These are phyloP conservation scores for Coemansia interrupta DNA, from an alignment of 192 early-diverging fungal genomes.

Conservation along the genomic window DNA sequence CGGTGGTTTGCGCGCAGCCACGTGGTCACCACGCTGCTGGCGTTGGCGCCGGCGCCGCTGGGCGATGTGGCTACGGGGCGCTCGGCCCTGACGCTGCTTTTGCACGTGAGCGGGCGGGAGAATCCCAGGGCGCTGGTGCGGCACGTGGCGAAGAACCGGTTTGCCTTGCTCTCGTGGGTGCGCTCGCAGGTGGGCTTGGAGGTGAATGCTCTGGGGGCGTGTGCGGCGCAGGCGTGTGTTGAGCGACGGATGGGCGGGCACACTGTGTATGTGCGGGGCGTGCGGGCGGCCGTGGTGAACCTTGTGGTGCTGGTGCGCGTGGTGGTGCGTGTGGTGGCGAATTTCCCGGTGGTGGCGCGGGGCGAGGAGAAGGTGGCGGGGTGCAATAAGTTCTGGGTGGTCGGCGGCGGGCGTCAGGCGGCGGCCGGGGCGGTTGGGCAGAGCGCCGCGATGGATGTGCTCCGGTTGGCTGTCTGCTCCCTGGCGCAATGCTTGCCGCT, in stretches of 20 bases:
- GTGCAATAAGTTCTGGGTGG: constrained; percentile 40
- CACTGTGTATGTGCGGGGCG: neutral
- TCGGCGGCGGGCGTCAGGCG: constrained; percentile 6
- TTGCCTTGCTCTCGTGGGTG: constrained; percentile 42
- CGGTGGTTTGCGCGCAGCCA: constrained; percentile 18
- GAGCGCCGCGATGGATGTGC: constrained; percentile 14
- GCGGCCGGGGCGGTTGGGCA: constrained; percentile 36
- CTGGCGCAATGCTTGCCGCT: neutral
- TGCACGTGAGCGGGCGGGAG: constrained; percentile 24
- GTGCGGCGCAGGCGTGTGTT: neutral
- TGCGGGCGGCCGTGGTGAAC: constrained; percentile 21
- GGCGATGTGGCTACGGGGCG: constrained; percentile 37
- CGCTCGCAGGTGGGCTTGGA: constrained; percentile 32
- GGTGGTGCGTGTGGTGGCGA: constrained; percentile 22
- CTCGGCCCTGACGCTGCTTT: constrained; percentile 29
- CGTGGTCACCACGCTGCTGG: constrained; percentile 22
- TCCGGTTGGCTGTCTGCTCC: constrained; percentile 10
- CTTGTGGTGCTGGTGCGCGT: constrained; percentile 36
- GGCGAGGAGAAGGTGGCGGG: neutral
- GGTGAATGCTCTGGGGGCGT: constrained; percentile 17
- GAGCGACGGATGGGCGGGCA: neutral
- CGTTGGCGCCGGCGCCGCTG: constrained; percentile 30
- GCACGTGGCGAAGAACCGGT: constrained; percentile 31
- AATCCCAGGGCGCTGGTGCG: constrained; percentile 24
- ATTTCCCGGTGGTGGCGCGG: constrained; percentile 21